Conservation (phyloP, 208 protist species). For the Trypanosoma cruzi region DNA sequence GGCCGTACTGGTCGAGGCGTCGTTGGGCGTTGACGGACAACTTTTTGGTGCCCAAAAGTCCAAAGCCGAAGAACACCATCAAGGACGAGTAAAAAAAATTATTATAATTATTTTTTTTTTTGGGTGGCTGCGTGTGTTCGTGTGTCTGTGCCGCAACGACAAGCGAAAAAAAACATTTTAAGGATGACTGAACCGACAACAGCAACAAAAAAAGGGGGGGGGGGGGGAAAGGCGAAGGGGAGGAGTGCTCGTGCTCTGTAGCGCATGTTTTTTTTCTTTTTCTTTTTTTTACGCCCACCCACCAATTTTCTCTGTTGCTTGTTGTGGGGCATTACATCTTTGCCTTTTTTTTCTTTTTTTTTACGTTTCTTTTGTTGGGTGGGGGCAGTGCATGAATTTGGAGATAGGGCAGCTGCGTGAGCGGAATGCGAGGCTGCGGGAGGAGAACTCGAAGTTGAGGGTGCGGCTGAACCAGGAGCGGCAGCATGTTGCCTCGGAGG, state of each 20-base stretch:
- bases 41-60: constrained; percentile 83
- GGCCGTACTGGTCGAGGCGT: constrained; percentile 82
- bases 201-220: no score
- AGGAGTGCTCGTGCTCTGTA: no score
- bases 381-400: neutral
- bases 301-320: no score
- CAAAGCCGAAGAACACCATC: constrained; percentile 90
- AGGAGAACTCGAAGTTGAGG: constrained; percentile 53
- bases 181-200: no score
- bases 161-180: no score
- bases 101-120: no score
- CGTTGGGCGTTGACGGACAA: constrained; percentile 86
- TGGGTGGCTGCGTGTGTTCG: no score
- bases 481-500: constrained; percentile 33
- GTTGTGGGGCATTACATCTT: no score
- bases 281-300: no score
- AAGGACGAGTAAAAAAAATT: constrained; percentile 85
- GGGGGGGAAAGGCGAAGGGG: no score
- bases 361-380: constrained; percentile 14
- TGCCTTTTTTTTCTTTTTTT: constrained; percentile 15
- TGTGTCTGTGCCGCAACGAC: no score
- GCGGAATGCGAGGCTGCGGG: constrained; percentile 20
- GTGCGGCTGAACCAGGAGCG: constrained; percentile 29
- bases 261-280: no score
- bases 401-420: constrained; percentile 44